Evolutionary conservation across 2,329 filamentous ascomycete genomes (phyloP).

Genomic region (Colletotrichum falcatum): DNA sequence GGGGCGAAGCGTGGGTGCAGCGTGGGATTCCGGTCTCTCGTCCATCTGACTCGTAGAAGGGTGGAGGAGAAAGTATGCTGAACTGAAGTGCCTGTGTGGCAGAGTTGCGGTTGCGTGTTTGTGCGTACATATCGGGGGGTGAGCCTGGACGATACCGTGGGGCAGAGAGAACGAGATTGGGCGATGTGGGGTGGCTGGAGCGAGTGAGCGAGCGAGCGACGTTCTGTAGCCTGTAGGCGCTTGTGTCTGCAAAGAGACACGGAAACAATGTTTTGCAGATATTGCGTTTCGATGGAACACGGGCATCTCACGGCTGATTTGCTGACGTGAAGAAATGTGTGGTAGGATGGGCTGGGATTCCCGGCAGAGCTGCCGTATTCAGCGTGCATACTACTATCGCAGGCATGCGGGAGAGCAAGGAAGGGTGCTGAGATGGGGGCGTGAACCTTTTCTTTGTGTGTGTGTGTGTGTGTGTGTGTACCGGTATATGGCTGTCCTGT

Average conservation of each 20-base stretch:
- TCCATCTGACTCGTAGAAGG: slow-evolving; percentile 25
- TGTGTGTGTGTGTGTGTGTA: neutral
- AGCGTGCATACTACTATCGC: neutral
- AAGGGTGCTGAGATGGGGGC: neutral
- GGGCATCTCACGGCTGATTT: slow-evolving; percentile 11
- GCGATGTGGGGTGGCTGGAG: neutral
- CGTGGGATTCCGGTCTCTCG: slow-evolving; percentile 11
- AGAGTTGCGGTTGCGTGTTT: slow-evolving; percentile 3
- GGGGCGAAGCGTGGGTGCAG: slow-evolving; percentile 28
- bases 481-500: too few relatives aligned
- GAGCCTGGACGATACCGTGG: neutral
- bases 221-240: slow-evolving; percentile 27
- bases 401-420: neutral
- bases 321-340: slow-evolving; percentile 9
- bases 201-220: slow-evolving; percentile 1
- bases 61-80: slow-evolving; percentile 8
- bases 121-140: slow-evolving; percentile 22
- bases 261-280: slow-evolving; percentile 38
- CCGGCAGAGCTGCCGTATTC: neutral
- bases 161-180: neutral
- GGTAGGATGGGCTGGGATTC: neutral
- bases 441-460: neutral
- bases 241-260: slow-evolving; percentile 37
- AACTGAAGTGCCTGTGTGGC: neutral
- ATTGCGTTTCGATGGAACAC: slow-evolving; percentile 35